Base-by-base conservation (phyloP, 352 stramenopile species). In the Globisporangium middletonii region DNA sequence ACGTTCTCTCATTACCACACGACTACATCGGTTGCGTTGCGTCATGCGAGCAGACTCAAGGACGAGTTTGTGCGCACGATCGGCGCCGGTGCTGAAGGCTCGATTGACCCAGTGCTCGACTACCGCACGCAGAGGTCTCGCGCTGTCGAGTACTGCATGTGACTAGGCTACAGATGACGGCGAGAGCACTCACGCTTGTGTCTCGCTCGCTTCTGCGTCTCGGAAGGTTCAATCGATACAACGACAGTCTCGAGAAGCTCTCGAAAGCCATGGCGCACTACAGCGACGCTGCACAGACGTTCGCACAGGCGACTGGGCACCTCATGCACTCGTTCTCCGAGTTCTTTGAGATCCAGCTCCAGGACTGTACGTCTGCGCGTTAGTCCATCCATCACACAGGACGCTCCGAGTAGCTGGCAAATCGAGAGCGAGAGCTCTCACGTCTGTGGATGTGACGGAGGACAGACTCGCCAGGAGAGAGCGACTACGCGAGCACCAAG, bases 21-120 rank as follows among this genome's bases (percentile, higher is more conserved):
- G 23, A 19, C 26, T 16, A 26, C 35, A 62, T 53, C 9, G 13
- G 19, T 48, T 53, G 33, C 30, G 7, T 18, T 12, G 13, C n/a
- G 33, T 45, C 38, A 33, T 18, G 9, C 13, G 13, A n/a, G 13
- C 37, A 89, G 81, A 33, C 60, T 91, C 59, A 91, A 91, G 57
- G 77, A 91, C 53, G 78, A 89, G 63, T 67, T 91, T 41, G 81
- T 79, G 38, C 69, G 81, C 44, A 77, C 72, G 3, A 83, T 91
- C 41, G 67, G 78, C 16, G 69, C 63, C 15, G 70, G 69, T 12
- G 56, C 60, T 0, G 79, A 89, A 30, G 81, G 69, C 15, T 72
- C 68, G n/a, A 65, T 86, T 33, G 79, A 92, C 30, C 79, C 79
- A 1, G 79, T 83, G 47, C 60, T 92, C 16, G 79, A 88, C 53